These are phyloP conservation scores for Metschnikowia borealis DNA, from an alignment of 805 yeast genomes.

Conservation along the genomic window DNA sequence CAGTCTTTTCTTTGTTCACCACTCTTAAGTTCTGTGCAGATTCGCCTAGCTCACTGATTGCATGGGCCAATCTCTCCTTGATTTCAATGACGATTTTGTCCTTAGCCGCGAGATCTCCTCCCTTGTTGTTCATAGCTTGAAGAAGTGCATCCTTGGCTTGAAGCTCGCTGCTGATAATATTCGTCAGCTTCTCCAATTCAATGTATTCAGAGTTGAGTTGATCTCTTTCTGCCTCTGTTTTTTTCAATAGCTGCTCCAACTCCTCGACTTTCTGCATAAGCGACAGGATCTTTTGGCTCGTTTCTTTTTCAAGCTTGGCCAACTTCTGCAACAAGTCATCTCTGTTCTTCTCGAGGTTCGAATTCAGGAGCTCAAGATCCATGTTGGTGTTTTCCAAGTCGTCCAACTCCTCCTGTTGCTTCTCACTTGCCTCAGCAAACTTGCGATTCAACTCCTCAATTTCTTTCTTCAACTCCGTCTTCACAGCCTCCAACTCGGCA, in stretches of 20 bases:
- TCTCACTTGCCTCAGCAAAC: constrained; percentile 20
- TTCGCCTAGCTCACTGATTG: constrained; percentile 15
- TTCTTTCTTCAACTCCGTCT: constrained; percentile 19
- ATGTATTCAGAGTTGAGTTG: constrained; percentile 10
- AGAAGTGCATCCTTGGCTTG: constrained; percentile 18
- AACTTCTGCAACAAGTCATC: constrained; percentile 13
- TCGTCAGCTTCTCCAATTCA: constrained; percentile 16
- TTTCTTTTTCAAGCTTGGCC: constrained; percentile 8
- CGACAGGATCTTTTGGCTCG: constrained; percentile 5
- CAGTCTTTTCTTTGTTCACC: constrained; percentile 10
- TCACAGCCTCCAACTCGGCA: constrained; percentile 22
- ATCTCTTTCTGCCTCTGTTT: constrained; percentile 9
- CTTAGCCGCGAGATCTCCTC: constrained; percentile 17
- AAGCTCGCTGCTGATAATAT: constrained; percentile 15
- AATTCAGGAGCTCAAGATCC: constrained; percentile 14
- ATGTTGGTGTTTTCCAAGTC: constrained; percentile 15
- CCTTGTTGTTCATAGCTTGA: constrained; percentile 16
- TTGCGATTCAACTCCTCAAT: constrained; percentile 21
- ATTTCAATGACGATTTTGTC: constrained; percentile 18
- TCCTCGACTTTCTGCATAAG: constrained; percentile 9
- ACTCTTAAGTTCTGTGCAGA: constrained; percentile 13
- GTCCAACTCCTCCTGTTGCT: constrained; percentile 19
- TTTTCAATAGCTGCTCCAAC: constrained; percentile 6
- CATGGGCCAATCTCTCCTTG: constrained; percentile 15
- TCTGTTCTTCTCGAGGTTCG: constrained; percentile 13